These are phyloP conservation scores for Cupressus sempervirens DNA, from an alignment of 75 land plant species.

Conservation along the genomic window DNA sequence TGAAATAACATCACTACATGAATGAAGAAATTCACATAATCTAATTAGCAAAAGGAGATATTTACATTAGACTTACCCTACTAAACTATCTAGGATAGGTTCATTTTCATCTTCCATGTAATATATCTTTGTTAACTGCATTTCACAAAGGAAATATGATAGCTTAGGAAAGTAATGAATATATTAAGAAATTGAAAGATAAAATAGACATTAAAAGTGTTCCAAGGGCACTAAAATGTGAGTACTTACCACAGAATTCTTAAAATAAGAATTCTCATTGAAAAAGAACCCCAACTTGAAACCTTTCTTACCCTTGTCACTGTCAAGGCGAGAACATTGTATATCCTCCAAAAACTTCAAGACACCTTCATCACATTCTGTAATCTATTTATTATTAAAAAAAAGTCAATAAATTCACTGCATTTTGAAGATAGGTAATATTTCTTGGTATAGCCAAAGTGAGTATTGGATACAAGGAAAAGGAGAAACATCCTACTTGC, in stretches of 20 bases:
- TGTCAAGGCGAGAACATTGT: slow-evolving; percentile 32
- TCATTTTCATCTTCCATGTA: slow-evolving; percentile 35
- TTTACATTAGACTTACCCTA: slow-evolving; percentile 19
- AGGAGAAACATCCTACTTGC: slow-evolving; percentile 11
- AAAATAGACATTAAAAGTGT: neutral
- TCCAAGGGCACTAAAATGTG: neutral
- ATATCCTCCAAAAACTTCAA: slow-evolving; percentile 44
- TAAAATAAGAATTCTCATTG: slow-evolving; percentile 43
- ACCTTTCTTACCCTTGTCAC: slow-evolving; percentile 46
- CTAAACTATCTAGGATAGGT: slow-evolving; percentile 24
- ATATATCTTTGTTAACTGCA: slow-evolving; percentile 30
- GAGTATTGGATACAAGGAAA: slow-evolving; percentile 6
- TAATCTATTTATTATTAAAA: slow-evolving; percentile 29
- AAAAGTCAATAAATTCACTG: neutral
- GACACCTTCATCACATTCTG: slow-evolving; percentile 52
- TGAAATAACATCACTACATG: neutral
- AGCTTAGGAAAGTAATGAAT: neutral
- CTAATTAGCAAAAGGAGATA: neutral
- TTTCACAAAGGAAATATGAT: neutral
- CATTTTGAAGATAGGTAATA: neutral
- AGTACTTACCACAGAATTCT: slow-evolving; percentile 31
- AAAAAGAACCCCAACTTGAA: slow-evolving; percentile 48
- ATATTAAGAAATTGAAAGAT: neutral
- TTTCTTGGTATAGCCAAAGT: neutral
- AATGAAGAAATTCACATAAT: neutral